These are phyloP conservation scores for Talaromyces funiculosus DNA, from an alignment of 2,329 filamentous ascomycete species.

Conservation along the genomic window DNA sequence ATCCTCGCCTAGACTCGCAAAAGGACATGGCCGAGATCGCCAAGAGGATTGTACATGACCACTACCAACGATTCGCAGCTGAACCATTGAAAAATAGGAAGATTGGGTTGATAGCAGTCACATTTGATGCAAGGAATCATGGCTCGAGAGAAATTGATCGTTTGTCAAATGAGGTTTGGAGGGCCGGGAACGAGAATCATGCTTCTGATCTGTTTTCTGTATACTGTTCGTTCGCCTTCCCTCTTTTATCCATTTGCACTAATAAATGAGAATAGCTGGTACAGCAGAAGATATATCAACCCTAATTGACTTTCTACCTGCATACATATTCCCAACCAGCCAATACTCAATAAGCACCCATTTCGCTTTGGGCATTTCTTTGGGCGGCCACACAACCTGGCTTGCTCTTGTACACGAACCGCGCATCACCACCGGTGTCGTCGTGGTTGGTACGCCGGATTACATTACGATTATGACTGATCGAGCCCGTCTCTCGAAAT, in stretches of 20 bases:
- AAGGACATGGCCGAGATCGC: conserved; percentile 72
- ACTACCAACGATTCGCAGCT: conserved; percentile 43
- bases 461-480: conserved; percentile 74
- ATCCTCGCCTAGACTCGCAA: conserved; percentile 67
- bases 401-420: conserved; percentile 72
- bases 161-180: conserved; percentile 71
- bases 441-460: conserved; percentile 85
- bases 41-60: conserved; percentile 54
- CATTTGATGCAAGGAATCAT: conserved; percentile 93
- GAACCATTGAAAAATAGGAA: not conserved
- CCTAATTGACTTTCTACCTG: conserved; percentile 71
- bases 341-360: conserved; percentile 54
- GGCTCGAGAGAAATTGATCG: conserved; percentile 65
- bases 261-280: conserved; percentile 39
- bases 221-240: conserved; percentile 50
- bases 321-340: conserved; percentile 60
- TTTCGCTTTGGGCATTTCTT: conserved; percentile 71
- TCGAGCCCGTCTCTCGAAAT: conserved; percentile 66
- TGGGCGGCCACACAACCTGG: conserved; percentile 87
- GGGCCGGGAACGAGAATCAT: conserved; percentile 69
- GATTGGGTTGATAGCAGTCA: conserved; percentile 66
- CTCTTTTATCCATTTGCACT: not conserved
- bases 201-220: conserved; percentile 87
- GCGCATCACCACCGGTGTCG: conserved; percentile 69
- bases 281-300: conserved; percentile 69